Base-by-base conservation (phyloP, 2,329 filamentous ascomycete species). In the Penicillium paneum region DNA sequence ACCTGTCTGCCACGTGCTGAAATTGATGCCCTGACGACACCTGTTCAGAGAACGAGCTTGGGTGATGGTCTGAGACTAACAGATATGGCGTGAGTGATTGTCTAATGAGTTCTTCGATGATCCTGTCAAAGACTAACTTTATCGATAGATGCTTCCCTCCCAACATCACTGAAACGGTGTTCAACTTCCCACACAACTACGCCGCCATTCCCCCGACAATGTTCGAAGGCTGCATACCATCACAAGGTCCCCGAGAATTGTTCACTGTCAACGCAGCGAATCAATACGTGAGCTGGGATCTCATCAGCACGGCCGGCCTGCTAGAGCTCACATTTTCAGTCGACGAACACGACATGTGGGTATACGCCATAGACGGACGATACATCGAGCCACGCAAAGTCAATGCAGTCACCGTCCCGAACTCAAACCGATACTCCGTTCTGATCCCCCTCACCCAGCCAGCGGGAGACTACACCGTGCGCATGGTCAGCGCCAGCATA, bases 381-480 rank as follows among this genome's bases (percentile, higher is more conserved):
- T 79, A 74, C 57, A 68, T 79, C 8, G 63, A 73, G 21, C 77
- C 77, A 0, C 65, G 70, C 15, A 55, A 54, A 3, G 74, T 75
- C 1, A 71, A 78, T 42, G 70, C 70, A 6, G 52, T 76, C 28
- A 61, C 55, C 5, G 53, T 77, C 40, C 57, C 65, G 17, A 70
- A 70, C 32, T 74, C 76, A 10, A 70, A 74, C 43, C 68, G 77
- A 21, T 72, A 74, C 56, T 75, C 76, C 0, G 71, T 76, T 10
- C 54, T 79, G 2, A 63, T 79, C 3, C 73, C 75, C 54, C 70
- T 83, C 5, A 67, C 77, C 39, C 74, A 77, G 38, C 64, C 63
- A 1, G 60, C 74, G 0, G 79, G 79, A 0, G 70, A 79, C 54
- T 86, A 82, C 65, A 78, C 78, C 7, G 78, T 86, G 31, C 82